Evolutionary conservation across 306 rosid genomes (phyloP).

Genomic region (Rosa persica): DNA sequence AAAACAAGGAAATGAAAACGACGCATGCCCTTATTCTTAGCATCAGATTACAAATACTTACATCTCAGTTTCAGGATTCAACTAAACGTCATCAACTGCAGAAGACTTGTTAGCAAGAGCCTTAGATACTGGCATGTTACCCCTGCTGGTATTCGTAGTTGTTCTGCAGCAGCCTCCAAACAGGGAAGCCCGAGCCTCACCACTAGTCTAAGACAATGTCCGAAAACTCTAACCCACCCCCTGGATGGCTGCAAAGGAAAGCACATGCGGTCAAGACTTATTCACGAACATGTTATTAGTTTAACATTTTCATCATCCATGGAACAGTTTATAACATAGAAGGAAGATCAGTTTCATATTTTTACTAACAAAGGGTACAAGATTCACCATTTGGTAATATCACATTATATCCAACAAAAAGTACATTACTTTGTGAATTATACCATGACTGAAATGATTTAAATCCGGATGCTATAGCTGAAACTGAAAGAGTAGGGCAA

Average conservation of each 20-base stretch:
- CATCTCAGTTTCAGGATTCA: no score
- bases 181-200: conserved; percentile 70
- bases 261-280: neutral
- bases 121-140: no score
- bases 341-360: neutral
- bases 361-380: neutral
- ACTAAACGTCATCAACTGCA: no score
- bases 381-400: no score
- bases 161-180: conserved; percentile 97
- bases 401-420: no score
- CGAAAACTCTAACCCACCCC: conserved; percentile 60
- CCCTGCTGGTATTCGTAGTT: conserved; percentile 57
- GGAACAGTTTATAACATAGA: neutral
- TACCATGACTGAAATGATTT: no score
- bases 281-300: neutral
- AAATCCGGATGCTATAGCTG: no score
- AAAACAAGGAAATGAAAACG: no score
- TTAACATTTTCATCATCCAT: neutral
- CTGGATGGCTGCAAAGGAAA: conserved; percentile 48
- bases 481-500: no score
- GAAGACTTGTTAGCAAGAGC: neutral
- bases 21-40: no score
- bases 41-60: no score
- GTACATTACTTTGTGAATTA: no score
- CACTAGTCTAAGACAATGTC: conserved; percentile 58